Base-by-base conservation (phyloP, 306 rosid species). In the Mimosa bimucronata region DNA sequence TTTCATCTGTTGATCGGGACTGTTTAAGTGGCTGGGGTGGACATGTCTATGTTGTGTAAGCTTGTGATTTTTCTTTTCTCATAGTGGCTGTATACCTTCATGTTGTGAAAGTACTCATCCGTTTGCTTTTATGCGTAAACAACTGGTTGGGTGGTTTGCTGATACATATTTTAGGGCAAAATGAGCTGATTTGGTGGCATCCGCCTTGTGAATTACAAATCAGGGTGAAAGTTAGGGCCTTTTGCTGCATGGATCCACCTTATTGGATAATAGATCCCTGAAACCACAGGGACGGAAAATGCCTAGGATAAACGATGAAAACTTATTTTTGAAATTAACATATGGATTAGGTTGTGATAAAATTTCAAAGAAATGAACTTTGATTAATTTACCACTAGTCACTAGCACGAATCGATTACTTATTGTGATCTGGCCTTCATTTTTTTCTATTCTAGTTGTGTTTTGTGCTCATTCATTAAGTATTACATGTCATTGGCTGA, bases 11-110 rank as follows among this genome's bases (percentile, higher is more conserved):
- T 26, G 98, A 96, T 81, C 94, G 99, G n/a, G 99, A 96, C 86
- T 93, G 99, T 88, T 82, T 96, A 84, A 96, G 99, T 87, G 99
- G 99, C 77, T 96, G 99, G 99, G 98, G 98, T 78, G 99, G 99
- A 50, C 99, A 96, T 66, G 92, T 96, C 85, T 96, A 83, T 67
- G 88, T 96, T 81, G 97, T 96, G 99, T 93, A 93, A 96, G 98
- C 74, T 80, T 67, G 64, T 75, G 7, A 13, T 67, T 86, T 21
- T 28, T 7, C n/a, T 4, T 52, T 72, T 44, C 58, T 28, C 52
- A 31, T 46, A 41, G 68, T 31, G 30, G 52, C 66, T 21, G 26
- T 57, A 1, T 44, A 62, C 45, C 31, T 75, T 48, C 25, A 6
- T 66, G 60, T 78, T 79, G 60, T 28, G 65, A n/a, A 78, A 60